Percentiles rank a stretch among this genome's conserved stretches.
Evolutionary conservation across 257 asterid genomes (phyloP).

Genomic region (Euphrasia confusa): DNA sequence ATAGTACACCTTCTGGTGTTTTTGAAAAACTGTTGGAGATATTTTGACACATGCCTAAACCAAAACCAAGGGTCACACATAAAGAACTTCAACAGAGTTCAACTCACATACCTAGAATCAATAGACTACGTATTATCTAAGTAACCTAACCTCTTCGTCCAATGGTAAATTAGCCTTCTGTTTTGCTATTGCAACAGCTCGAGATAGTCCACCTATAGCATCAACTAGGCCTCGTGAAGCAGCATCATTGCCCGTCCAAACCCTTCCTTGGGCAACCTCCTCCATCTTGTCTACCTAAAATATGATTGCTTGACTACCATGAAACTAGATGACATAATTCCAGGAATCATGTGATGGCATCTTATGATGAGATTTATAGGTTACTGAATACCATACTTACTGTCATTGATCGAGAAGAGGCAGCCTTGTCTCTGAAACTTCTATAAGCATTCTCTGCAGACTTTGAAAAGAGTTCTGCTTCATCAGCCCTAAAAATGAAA

Average conservation of each 20-base stretch:
- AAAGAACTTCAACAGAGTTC: conserved; percentile 4
- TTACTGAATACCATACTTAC: conserved; percentile 42
- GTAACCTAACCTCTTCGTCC: conserved; percentile 55
- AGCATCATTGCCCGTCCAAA: conserved; percentile 94
- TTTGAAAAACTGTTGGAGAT: neutral
- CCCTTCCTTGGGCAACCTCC: conserved; percentile 98
- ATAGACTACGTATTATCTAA: conserved; percentile 5
- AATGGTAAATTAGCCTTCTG: conserved; percentile 83
- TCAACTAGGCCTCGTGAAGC: conserved; percentile 86
- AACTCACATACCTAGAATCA: conserved; percentile 6
- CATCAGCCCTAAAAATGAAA: conserved; percentile 58
- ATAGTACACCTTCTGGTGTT: neutral
- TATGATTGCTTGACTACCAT: conserved; percentile 24
- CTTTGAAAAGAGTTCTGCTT: conserved; percentile 89
- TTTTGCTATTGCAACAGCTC: conserved; percentile 94
- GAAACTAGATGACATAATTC: conserved; percentile 10
- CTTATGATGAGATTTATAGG: conserved; percentile 18
- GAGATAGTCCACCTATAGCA: conserved; percentile 86
- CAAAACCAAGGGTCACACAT: neutral
- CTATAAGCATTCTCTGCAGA: conserved; percentile 74
- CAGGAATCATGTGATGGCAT: neutral
- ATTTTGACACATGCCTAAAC: conserved; percentile 12
- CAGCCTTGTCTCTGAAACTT: conserved; percentile 91
- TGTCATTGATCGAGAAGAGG: conserved; percentile 90
- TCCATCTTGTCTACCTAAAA: conserved; percentile 84